phyloP scores from a whole-genome alignment of 2,329 filamentous ascomycete genomes.

The Pseudomassariella vexata region DNA sequence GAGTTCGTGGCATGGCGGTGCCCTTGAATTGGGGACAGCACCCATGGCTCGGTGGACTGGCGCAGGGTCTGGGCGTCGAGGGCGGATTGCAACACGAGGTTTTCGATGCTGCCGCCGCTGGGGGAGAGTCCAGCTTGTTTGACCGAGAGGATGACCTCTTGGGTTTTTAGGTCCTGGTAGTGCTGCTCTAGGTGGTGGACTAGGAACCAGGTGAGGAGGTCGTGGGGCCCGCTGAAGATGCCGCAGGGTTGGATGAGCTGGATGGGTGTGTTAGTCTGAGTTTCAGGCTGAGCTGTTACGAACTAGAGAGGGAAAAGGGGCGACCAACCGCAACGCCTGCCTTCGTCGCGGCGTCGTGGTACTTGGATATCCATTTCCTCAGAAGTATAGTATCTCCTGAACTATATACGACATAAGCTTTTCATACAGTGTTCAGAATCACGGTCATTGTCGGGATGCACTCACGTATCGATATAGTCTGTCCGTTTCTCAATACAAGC shows the following conservation, averaged over 20 bases:
- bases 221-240: slow-evolving; percentile 9
- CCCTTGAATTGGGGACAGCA: slow-evolving; percentile 9
- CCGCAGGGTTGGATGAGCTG: slow-evolving; percentile 16
- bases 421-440: background rate
- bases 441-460: background rate
- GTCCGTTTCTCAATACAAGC: slow-evolving; percentile 15
- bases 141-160: slow-evolving; percentile 12
- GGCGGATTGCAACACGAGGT: slow-evolving; percentile 8
- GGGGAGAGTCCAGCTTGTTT: slow-evolving; percentile 6
- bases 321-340: slow-evolving; percentile 12
- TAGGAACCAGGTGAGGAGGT: slow-evolving; percentile 11
- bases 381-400: slow-evolving; percentile 9
- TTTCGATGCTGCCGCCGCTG: slow-evolving; percentile 13
- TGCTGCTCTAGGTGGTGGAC: slow-evolving; percentile 9
- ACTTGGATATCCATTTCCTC: slow-evolving; percentile 10
- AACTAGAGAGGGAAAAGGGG: background rate
- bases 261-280: background rate
- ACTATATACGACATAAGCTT: slow-evolving; percentile 1
- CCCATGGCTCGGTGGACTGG: slow-evolving; percentile 10
- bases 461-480: slow-evolving; percentile 17
- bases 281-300: no score
- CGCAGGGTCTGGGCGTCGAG: slow-evolving; percentile 1
- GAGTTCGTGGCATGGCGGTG: slow-evolving; percentile 1
- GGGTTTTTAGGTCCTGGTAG: slow-evolving; percentile 9
- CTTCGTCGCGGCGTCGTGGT: slow-evolving; percentile 14